Conservation (phyloP, 306 rosid genomes). For the Myrica gale region DNA sequence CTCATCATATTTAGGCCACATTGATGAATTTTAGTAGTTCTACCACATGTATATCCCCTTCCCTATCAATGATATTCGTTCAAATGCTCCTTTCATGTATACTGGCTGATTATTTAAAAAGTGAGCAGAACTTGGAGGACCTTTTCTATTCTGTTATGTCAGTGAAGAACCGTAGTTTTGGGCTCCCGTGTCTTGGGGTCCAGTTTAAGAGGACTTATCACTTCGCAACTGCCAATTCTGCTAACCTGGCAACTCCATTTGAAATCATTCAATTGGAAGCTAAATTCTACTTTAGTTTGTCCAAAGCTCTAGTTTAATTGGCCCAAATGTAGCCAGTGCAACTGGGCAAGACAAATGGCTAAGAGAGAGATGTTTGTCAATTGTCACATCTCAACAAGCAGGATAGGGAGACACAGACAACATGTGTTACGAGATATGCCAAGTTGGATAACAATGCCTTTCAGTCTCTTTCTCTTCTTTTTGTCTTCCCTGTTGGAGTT, state of each 20-base stretch:
- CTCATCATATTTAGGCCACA: no score
- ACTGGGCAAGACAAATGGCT: slow-evolving; percentile 25
- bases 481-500: slow-evolving; percentile 46
- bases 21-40: no score
- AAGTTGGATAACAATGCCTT: slow-evolving; percentile 34
- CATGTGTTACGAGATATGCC: slow-evolving; percentile 49
- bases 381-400: slow-evolving; percentile 47
- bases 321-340: slow-evolving; percentile 39
- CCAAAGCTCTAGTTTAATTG: slow-evolving; percentile 31
- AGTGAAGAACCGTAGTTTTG: no score
- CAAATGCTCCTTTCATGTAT: no score
- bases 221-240: not conserved
- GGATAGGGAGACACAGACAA: slow-evolving; percentile 63
- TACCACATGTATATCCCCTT: no score
- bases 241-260: slow-evolving; percentile 22
- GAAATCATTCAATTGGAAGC: slow-evolving; percentile 27
- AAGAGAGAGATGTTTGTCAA: slow-evolving; percentile 40
- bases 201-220: no score
- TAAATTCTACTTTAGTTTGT: slow-evolving; percentile 33
- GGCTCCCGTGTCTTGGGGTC: no score
- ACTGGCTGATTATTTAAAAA: no score
- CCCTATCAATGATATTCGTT: no score
- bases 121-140: no score
- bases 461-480: slow-evolving; percentile 39
- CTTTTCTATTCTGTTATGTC: no score